phyloP scores from a whole-genome alignment of 768 basidiomycete species.

The Daedaleopsis sinensis region DNA sequence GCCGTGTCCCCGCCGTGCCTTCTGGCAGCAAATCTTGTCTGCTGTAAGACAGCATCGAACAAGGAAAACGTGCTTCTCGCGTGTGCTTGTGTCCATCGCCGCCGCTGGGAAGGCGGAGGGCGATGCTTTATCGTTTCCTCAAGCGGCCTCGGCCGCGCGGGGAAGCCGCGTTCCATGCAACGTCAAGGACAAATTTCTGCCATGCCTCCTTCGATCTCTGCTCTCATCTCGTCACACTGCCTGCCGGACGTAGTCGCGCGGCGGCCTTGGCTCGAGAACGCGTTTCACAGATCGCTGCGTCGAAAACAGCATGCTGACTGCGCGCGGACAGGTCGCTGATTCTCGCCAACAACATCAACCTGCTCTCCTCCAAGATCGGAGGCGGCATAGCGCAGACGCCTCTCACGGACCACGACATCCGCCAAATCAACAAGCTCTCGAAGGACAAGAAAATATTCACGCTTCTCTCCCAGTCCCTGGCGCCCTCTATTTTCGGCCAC shows the following conservation, averaged over 20 bases:
- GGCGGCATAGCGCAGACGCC: conserved; percentile 93
- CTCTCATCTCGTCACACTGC: not conserved
- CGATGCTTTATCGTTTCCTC: not conserved
- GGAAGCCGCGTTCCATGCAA: not conserved
- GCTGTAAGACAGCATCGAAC: not conserved
- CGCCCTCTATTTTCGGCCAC: conserved; percentile 96
- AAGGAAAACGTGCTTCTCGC: not conserved
- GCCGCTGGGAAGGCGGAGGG: not conserved
- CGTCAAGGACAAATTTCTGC: not conserved
- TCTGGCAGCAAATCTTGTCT: not conserved
- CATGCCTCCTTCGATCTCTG: not conserved
- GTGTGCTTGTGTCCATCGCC: not conserved
- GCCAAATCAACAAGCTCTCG: conserved; percentile 91
- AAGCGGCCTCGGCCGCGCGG: not conserved
- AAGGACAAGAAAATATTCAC: conserved; percentile 87
- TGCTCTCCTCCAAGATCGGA: conserved; percentile 92
- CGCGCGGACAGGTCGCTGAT: conserved; percentile 73
- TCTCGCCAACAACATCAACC: conserved; percentile 92
- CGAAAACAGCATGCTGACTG: conserved; percentile 5
- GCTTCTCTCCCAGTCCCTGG: conserved; percentile 91
- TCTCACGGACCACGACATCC: conserved; percentile 92
- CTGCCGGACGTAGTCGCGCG: not conserved
- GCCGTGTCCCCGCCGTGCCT: not conserved
- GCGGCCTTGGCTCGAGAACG: not conserved
- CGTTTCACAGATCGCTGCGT: not conserved